phyloP scores from a whole-genome alignment of 164 flowering plant genomes.

The Protea cynaroides region DNA sequence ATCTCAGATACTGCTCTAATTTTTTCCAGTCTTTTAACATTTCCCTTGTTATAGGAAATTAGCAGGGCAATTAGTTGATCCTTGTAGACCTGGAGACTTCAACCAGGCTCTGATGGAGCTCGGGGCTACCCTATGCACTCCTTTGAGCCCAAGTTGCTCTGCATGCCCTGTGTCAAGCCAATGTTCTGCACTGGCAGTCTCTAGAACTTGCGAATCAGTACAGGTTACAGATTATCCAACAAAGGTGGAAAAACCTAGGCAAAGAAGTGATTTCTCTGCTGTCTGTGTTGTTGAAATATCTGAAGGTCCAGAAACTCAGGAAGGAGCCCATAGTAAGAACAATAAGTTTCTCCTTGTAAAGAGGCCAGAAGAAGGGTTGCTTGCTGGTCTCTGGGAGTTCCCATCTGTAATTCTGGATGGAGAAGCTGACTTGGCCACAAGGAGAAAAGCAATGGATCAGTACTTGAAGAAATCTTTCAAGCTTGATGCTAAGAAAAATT shows the following conservation, averaged over 20 bases:
- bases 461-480: constrained; percentile 51
- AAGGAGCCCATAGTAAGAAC: constrained; percentile 17
- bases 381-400: constrained; percentile 98
- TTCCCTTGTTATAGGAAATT: constrained; percentile 46
- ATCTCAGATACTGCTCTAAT: not conserved
- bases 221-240: constrained; percentile 74
- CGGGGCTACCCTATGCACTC: constrained; percentile 80
- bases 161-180: constrained; percentile 65
- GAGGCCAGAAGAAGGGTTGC: constrained; percentile 86
- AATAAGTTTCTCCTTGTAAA: constrained; percentile 58
- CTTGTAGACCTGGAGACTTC: constrained; percentile 84
- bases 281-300: constrained; percentile 80
- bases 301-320: constrained; percentile 15
- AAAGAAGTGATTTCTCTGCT: constrained; percentile 68
- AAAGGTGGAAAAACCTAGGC: constrained; percentile 64
- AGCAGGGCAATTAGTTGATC: constrained; percentile 89
- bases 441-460: constrained; percentile 55
- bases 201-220: constrained; percentile 27
- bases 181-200: constrained; percentile 53
- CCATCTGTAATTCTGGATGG: constrained; percentile 65
- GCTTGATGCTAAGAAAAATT: constrained; percentile 35
- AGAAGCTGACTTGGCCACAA: constrained; percentile 36
- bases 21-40: not conserved
- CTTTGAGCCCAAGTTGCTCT: constrained; percentile 64
- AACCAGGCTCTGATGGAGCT: constrained; percentile 98